A percentile compares a stretch with the other conserved stretches of the same genome.
These are phyloP conservation scores for Aspergillus cejpii DNA, from an alignment of 2,329 filamentous ascomycete genomes.

Conservation along the genomic window DNA sequence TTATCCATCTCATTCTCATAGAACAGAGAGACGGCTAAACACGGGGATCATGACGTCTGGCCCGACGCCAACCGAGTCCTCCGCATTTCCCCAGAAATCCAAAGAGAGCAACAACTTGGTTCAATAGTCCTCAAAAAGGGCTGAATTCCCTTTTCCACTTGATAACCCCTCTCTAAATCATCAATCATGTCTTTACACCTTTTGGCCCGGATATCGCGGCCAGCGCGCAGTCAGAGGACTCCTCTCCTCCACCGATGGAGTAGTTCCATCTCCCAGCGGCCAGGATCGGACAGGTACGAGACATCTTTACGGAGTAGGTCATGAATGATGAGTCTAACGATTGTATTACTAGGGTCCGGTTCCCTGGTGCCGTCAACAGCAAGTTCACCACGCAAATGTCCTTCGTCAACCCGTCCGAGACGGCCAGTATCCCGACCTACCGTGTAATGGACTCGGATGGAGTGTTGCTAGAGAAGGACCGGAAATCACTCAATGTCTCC, in stretches of 20 bases:
- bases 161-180: not conserved
- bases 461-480: constrained; percentile 66
- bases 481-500: constrained; percentile 59
- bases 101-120: not conserved
- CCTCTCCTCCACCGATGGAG: constrained; percentile 40
- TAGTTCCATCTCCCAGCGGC: constrained; percentile 51
- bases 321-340: constrained; percentile 9
- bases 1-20: too few relatives aligned
- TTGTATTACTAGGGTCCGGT: constrained; percentile 50
- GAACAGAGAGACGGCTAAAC: not conserved
- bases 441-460: constrained; percentile 87
- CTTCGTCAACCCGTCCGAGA: constrained; percentile 67
- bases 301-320: not conserved
- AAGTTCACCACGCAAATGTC: constrained; percentile 75
- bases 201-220: constrained; percentile 7
- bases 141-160: too few relatives aligned
- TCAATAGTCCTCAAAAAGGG: too few relatives aligned
- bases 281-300: constrained; percentile 54
- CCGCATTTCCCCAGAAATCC: constrained; percentile 8
- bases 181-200: constrained; percentile 10
- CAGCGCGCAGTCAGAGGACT: constrained; percentile 6
- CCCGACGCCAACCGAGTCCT: constrained; percentile 29
- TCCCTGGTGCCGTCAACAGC: constrained; percentile 92
- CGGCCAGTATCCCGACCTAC: constrained; percentile 79
- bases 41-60: constrained; percentile 3